Evolutionary conservation across 2,329 filamentous ascomycete genomes (phyloP).

Genomic region (Alternaria gansuensis): DNA sequence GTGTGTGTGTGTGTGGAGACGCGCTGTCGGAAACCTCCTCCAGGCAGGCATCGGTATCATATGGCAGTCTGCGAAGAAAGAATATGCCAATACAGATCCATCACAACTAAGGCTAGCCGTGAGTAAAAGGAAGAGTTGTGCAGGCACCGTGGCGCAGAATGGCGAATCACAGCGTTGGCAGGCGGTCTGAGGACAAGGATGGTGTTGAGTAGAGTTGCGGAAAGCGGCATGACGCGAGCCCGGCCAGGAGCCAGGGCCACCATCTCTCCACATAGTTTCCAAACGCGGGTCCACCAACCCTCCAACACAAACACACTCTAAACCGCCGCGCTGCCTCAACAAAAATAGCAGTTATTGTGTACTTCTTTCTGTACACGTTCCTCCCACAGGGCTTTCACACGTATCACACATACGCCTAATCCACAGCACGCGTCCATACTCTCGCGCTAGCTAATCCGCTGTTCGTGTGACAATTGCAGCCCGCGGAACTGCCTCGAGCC

Average conservation of each 20-base stretch:
- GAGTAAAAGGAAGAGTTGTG: slow-evolving; percentile 6
- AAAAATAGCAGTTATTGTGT: not conserved
- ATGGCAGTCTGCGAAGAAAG: not conserved
- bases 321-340: slow-evolving; percentile 10
- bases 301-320: slow-evolving; percentile 17
- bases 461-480: slow-evolving; percentile 5
- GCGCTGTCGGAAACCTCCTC: not conserved
- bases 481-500: slow-evolving; percentile 8
- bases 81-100: not conserved
- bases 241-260: slow-evolving; percentile 19
- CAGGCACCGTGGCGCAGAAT: slow-evolving; percentile 9
- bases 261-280: slow-evolving; percentile 22
- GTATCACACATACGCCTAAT: not conserved
- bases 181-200: slow-evolving; percentile 14
- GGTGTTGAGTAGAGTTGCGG: slow-evolving; percentile 4
- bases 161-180: slow-evolving; percentile 14
- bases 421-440: slow-evolving; percentile 1
- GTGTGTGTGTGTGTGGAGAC: not conserved
- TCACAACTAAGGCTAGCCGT: not conserved
- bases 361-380: slow-evolving; percentile 10
- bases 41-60: not conserved
- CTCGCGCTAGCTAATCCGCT: slow-evolving; percentile 2
- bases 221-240: slow-evolving; percentile 18
- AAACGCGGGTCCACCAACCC: slow-evolving; percentile 8
- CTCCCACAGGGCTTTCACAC: not conserved